Evolutionary conservation across 2,329 filamentous ascomycete genomes (phyloP).

Genomic region (Lizonia empirigonia): DNA sequence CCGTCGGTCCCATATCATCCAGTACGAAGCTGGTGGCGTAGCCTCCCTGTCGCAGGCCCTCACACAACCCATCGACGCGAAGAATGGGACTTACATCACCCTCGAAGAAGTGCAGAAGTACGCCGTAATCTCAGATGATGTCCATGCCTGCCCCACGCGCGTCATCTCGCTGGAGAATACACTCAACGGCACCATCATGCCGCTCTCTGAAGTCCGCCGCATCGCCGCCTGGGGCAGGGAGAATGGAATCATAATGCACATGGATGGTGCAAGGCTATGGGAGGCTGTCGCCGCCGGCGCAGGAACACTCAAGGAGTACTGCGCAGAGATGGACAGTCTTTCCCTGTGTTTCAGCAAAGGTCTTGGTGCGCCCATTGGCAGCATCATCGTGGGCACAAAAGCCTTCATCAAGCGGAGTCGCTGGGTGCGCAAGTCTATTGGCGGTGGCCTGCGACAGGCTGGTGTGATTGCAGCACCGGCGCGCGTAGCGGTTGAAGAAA

Average conservation of each 20-base stretch:
- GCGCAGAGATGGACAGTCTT: constrained; percentile 72
- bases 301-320: constrained; percentile 69
- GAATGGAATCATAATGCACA: constrained; percentile 71
- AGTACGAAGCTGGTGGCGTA: constrained; percentile 72
- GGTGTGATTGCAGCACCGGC: constrained; percentile 79
- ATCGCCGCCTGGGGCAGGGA: constrained; percentile 71
- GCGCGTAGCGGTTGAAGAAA: constrained; percentile 77
- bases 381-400: constrained; percentile 67
- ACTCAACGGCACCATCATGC: constrained; percentile 77
- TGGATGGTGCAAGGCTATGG: constrained; percentile 83
- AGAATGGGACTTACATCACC: constrained; percentile 74
- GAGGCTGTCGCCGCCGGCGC: constrained; percentile 76
- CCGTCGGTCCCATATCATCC: constrained; percentile 75
- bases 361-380: constrained; percentile 79
- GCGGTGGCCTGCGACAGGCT: constrained; percentile 76
- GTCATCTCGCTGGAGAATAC: constrained; percentile 89
- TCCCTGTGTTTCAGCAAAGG: constrained; percentile 83
- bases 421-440: constrained; percentile 81
- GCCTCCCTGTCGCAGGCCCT: constrained; percentile 74
- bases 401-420: constrained; percentile 68
- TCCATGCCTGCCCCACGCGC: constrained; percentile 79
- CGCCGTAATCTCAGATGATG: constrained; percentile 68
- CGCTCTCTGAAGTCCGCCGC: constrained; percentile 69
- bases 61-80: constrained; percentile 68
- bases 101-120: constrained; percentile 75